Evolutionary conservation across 2,329 filamentous ascomycete genomes (phyloP), one percentile per base, ranked within the genome.

Genomic region (Periconia sp.): DNA sequence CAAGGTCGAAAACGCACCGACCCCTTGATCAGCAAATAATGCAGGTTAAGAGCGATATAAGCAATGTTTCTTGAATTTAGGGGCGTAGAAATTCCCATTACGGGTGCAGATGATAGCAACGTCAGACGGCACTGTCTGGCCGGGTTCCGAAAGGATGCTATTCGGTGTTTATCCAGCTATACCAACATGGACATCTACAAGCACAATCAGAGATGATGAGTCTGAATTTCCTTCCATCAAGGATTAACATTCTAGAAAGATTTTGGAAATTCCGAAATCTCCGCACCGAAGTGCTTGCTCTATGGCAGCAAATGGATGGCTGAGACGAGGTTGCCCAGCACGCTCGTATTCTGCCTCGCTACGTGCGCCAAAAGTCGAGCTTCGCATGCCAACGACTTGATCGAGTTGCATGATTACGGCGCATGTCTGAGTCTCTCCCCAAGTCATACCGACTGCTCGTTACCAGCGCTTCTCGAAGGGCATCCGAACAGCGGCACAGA

Each of bases 381-480:
- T n/a, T n/a, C n/a, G n/a, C n/a, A n/a, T n/a, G n/a, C n/a, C n/a
- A n/a, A 45, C 22, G 41, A 54, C 25, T 51, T 46, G 49, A 16
- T 31, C 39, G 19, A 34, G 40, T 42, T 28, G 36, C 18, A 35
- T 46, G 52, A 48, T 37, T 46, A 44, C 38, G 17, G 28, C 43
- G 36, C 40, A 41, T 30, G 34, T 22, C 26, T 23, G n/a, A 11
- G 10, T 25, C 18, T 30, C 25, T 11, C 10, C 9, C 16, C n/a
- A 25, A 4, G 13, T 12, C 24, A n/a, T 16, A 5, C n/a, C 23
- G 40, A 31, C 25, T 33, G 38, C 23, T 26, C 42, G n/a, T 33
- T 41, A 40, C 30, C 43, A 32, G 36, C 47, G 47, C 50, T 65
- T 64, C 61, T 59, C 52, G 60, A 62, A 62, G 47, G 41, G 40